Base-by-base conservation (phyloP, 2,329 filamentous ascomycete species). In the Aciculosporium take region DNA sequence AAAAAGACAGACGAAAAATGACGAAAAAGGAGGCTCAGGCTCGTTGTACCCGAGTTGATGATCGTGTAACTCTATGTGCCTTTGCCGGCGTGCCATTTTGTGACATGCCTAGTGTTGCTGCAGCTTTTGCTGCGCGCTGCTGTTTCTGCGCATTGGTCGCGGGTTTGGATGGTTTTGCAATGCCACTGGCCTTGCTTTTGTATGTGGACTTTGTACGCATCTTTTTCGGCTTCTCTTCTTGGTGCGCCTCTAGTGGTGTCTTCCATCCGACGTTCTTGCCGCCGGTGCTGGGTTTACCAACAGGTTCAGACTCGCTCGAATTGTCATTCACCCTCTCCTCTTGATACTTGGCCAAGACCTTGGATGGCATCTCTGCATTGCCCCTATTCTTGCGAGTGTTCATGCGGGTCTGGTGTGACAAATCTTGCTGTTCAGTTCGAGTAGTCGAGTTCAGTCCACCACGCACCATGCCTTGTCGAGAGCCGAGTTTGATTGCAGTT, bases 381-480 rank as follows among this genome's bases (percentile, higher is more conserved):
- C 58, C 59, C 52, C 49, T 59, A 48, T 63, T 63, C 46, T 46
- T 55, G 41, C 48, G 51, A 39, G 60, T 63, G 45, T 63, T 63
- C 39, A 46, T 42, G 18, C 55, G 54, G 6, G 60, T 63, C 48
- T 58, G 55, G 25, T 53, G 49, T 3, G 49, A 54, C 38, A 59
- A 42, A 30, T 61, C 56, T 32, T 60, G 56, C 36, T 60, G 55
- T 33, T 56, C 53, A 31, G 45, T 56, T 36, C 40, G 40, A 40
- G 40, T 34, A 21, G 23, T 39, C 17, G 55, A 54, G 32, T 31
- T 43, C 21, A 54, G 50, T 21, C 40, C 50, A 36, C 50, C 54
- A 25, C 53, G 44, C 1, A 49, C 41, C 10, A 43, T 35, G 9
- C 47, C 49, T 10, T 42, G 41, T 17, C 45, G 53, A 8, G 53